Evolutionary conservation across 2,329 filamentous ascomycete species (phyloP).

Genomic region (Teratosphaeria zuluensis): DNA sequence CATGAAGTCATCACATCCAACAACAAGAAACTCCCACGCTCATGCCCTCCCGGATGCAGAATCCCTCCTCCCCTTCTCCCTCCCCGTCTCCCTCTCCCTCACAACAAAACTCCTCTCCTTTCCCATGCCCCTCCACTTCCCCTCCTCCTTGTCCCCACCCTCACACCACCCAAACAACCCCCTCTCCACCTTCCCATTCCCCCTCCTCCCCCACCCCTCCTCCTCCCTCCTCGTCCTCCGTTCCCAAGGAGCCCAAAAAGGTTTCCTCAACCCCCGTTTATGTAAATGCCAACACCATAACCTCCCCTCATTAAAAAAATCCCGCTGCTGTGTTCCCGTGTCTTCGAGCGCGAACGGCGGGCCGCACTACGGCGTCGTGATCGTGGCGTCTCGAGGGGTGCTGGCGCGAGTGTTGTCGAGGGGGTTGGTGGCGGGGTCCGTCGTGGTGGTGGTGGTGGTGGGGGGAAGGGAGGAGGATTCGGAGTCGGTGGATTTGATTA

Average conservation of each 20-base stretch:
- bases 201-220: not conserved
- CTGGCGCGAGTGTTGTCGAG: not conserved
- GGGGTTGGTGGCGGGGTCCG: not conserved
- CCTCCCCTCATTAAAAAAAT: not conserved
- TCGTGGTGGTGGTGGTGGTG: not conserved
- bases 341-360: not conserved
- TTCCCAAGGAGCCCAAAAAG: not conserved
- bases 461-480: not conserved
- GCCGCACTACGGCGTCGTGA: not conserved
- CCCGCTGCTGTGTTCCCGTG: not conserved
- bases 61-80: not conserved
- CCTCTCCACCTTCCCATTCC: not conserved
- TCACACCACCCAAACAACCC: not conserved
- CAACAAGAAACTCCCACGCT: not conserved
- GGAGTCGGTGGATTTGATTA: not conserved
- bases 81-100: too few species aligned
- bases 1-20: not conserved
- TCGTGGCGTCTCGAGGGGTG: not conserved
- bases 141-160: not conserved
- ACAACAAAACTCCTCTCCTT: not conserved
- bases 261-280: not conserved
- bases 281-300: not conserved
- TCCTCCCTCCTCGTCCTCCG: not conserved
- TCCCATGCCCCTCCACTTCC: not conserved
- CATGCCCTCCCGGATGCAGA: not conserved